phyloP scores from a whole-genome alignment of 208 protist species.

The Leishmania braziliensis region DNA sequence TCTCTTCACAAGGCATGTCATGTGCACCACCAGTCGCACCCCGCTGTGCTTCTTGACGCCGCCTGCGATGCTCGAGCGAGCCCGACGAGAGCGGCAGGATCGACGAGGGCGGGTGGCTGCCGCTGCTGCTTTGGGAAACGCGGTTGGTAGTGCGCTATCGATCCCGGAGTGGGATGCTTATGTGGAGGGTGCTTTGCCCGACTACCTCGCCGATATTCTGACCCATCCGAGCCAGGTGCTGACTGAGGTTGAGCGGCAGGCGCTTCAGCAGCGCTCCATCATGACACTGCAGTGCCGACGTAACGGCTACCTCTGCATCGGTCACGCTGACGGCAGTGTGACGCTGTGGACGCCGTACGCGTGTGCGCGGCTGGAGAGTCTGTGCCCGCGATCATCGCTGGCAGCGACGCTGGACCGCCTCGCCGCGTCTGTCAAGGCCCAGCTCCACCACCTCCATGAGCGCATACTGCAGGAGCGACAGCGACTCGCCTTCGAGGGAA shows the following conservation, averaged over 20 bases:
- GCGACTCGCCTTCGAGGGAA: slow-evolving; percentile 37
- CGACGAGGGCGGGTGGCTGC: slow-evolving; percentile 17
- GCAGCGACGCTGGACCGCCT: slow-evolving; percentile 41
- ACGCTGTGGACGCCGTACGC: slow-evolving; percentile 74
- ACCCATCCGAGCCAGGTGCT: slow-evolving; percentile 40
- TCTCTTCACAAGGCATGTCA: slow-evolving; percentile 65
- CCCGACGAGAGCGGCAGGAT: slow-evolving; percentile 64
- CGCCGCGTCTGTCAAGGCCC: slow-evolving; percentile 43
- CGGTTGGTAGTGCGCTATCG: not conserved
- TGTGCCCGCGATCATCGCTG: slow-evolving; percentile 60
- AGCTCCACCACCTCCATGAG: slow-evolving; percentile 50
- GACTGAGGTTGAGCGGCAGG: slow-evolving; percentile 38
- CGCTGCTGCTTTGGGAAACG: slow-evolving; percentile 4
- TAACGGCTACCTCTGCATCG: slow-evolving; percentile 73
- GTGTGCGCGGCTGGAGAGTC: slow-evolving; percentile 59
- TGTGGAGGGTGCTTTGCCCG: slow-evolving; percentile 57
- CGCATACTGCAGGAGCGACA: slow-evolving; percentile 40
- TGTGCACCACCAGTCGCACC: slow-evolving; percentile 57
- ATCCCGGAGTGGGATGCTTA: slow-evolving; percentile 57
- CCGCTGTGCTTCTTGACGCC: slow-evolving; percentile 62
- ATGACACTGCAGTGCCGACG: slow-evolving; percentile 54
- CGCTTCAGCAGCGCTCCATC: slow-evolving; percentile 38
- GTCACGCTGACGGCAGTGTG: slow-evolving; percentile 64
- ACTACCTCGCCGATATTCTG: slow-evolving; percentile 51
- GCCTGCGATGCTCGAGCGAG: slow-evolving; percentile 63